phyloP scores from a whole-genome alignment of 108 stramenopile genomes.

The Fragilaria radians region DNA sequence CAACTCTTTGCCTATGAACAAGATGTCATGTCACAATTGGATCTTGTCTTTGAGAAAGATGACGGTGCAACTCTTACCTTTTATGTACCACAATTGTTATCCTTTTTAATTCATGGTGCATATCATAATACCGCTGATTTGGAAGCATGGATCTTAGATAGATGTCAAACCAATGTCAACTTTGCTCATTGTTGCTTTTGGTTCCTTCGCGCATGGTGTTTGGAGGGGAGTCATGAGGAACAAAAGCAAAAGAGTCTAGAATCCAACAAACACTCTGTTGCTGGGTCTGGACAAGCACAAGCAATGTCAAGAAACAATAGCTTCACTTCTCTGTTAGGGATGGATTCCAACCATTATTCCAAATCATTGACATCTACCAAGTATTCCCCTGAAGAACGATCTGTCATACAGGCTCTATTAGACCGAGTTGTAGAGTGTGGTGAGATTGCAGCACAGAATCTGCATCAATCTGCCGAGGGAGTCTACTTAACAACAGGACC shows the following conservation, averaged over 20 bases:
- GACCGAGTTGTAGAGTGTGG: constrained; percentile 56
- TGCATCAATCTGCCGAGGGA: constrained; percentile 26
- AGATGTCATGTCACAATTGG: constrained; percentile 62
- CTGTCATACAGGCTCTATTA: constrained; percentile 64
- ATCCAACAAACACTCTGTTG: background rate
- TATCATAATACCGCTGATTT: constrained; percentile 54
- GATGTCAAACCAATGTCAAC: constrained; percentile 53
- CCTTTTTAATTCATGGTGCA: constrained; percentile 83
- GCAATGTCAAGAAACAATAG: background rate
- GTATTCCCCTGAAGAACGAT: constrained; percentile 63
- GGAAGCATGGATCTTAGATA: constrained; percentile 78
- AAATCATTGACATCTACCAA: constrained; percentile 17
- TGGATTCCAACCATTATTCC: background rate
- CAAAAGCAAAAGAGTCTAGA: background rate
- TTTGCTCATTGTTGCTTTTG: constrained; percentile 87
- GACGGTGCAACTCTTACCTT: constrained; percentile 52
- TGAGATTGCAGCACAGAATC: constrained; percentile 40
- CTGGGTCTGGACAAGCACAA: constrained; percentile 14
- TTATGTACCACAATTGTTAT: constrained; percentile 79
- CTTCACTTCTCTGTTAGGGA: constrained; percentile 1
- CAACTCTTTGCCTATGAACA: constrained; percentile 79
- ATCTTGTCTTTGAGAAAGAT: constrained; percentile 55
- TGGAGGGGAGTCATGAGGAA: constrained; percentile 26
- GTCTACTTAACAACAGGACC: background rate
- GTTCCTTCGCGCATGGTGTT: constrained; percentile 81